phyloP scores from a whole-genome alignment of 495 filamentous ascomycete genomes.

The Sordaria brevicollis region DNA sequence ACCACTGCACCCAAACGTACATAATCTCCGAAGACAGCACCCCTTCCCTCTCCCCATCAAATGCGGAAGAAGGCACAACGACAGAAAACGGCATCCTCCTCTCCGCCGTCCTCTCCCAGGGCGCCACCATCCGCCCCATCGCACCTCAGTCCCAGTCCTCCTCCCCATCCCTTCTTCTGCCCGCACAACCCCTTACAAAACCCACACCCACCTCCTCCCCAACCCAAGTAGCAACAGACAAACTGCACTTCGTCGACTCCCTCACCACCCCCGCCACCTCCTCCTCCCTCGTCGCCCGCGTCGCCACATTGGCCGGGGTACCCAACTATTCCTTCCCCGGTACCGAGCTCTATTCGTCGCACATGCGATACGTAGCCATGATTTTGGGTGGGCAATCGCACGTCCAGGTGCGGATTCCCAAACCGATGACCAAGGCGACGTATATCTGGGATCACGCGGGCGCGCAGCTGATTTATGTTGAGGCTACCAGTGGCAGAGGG shows the following conservation, averaged over 20 bases:
- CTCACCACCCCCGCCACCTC: conserved; percentile 28
- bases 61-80: not conserved
- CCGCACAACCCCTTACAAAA: not conserved
- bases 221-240: not conserved
- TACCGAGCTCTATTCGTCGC: conserved; percentile 46
- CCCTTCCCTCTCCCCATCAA: too few relatives aligned
- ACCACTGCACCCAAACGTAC: not conserved
- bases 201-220: not conserved
- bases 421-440: not conserved
- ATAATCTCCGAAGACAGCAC: not conserved
- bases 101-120: conserved; percentile 40
- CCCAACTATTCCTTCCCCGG: conserved; percentile 30
- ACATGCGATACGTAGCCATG: conserved; percentile 50
- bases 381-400: conserved; percentile 30
- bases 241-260: conserved; percentile 40
- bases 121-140: conserved; percentile 17
- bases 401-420: conserved; percentile 17
- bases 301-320: conserved; percentile 29
- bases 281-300: conserved; percentile 28
- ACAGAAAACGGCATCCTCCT: conserved; percentile 13
- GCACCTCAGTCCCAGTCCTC: not conserved
- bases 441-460: conserved; percentile 54
- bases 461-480: conserved; percentile 46
- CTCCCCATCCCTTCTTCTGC: not conserved
- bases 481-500: conserved; percentile 33